Evolutionary conservation across 176 grass and related monocot species (phyloP).

Genomic region (Oryza longistaminata): DNA sequence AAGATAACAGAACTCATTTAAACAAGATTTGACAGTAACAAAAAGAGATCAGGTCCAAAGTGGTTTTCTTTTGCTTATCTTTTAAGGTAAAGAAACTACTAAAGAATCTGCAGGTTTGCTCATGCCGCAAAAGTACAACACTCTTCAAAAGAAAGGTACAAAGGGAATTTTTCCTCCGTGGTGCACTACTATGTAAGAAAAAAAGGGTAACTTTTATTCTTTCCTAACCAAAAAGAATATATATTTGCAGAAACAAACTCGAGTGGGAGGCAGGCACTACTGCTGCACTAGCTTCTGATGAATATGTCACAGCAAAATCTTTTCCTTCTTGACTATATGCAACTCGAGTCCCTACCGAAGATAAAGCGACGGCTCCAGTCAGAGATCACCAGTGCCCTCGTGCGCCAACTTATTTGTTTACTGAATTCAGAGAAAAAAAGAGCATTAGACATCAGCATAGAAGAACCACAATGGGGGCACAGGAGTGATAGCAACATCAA

Average conservation of each 20-base stretch:
- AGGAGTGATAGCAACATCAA: constrained; percentile 11
- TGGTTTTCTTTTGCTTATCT: constrained; percentile 3
- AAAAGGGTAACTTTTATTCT: constrained; percentile 51
- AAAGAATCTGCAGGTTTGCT: constrained; percentile 24
- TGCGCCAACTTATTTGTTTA: constrained; percentile 97
- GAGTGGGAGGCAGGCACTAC: constrained; percentile 33
- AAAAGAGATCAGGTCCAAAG: constrained; percentile 24
- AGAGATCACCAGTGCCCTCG: constrained; percentile 80
- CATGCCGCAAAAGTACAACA: constrained; percentile 34
- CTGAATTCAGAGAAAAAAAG: constrained; percentile 40
- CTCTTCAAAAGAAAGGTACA: constrained; percentile 24
- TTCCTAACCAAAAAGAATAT: constrained; percentile 35
- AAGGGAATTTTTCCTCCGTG: constrained; percentile 37
- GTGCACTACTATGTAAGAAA: constrained; percentile 45
- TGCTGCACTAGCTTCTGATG: constrained; percentile 32
- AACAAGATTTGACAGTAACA: constrained; percentile 16
- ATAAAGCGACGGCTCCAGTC: constrained; percentile 78
- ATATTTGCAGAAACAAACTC: constrained; percentile 21
- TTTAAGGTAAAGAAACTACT: constrained; percentile 23
- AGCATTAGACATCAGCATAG: constrained; percentile 3
- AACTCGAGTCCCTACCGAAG: constrained; percentile 94
- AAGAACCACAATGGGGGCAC: neutral
- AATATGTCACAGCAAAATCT: constrained; percentile 41
- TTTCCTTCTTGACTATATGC: constrained; percentile 58
- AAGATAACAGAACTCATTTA: neutral